Base-by-base conservation (phyloP, 169 alveolate species). In the Babesia bigemina region DNA sequence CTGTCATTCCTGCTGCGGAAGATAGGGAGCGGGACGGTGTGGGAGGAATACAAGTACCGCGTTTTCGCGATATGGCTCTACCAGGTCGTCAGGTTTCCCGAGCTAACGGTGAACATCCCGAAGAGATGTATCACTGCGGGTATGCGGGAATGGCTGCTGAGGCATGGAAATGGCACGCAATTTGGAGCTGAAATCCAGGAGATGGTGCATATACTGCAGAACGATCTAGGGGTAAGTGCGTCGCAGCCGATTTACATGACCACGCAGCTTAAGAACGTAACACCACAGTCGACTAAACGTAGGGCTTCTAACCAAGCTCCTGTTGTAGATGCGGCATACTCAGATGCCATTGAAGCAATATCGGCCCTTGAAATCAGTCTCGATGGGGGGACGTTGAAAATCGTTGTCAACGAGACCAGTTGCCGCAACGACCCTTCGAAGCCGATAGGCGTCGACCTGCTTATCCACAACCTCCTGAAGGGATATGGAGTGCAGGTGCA, bases 41-140 rank as follows among this genome's bases (percentile, higher is more conserved):
- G 94, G 94, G 94, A 90, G 52, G 73, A 69, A 36, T 60, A 75
- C 63, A 84, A 83, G 56, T 60, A 59, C 36, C 79, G 76, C 52
- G 74, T 86, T 22, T 90, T 86, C 65, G 72, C 85, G 49, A 61
- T 90, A n/a, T 90, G 94, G 94, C 82, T 90, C 39, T 86, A 69
- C 48, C 92, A 90, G 57, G 69, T 90, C 83, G 62, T 86, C 56
- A 85, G 63, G 58, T 78, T 86, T 56, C 91, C 91, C 24, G 79
- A 87, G 70, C 24, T 86, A 52, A 63, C 62, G 17, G 74, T 57
- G 48, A 86, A 85, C 47, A 84, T 90, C 42, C 88, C 85, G 17
- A 85, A 81, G 56, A 66, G 88, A 33, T 90, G 94, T 66, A 83
- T 90, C 60, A 42, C 45, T 52, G 47, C 72, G 12, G 88, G 85